Evolutionary conservation across 768 basidiomycete species (phyloP).

Genomic region (Astraeus odoratus): DNA sequence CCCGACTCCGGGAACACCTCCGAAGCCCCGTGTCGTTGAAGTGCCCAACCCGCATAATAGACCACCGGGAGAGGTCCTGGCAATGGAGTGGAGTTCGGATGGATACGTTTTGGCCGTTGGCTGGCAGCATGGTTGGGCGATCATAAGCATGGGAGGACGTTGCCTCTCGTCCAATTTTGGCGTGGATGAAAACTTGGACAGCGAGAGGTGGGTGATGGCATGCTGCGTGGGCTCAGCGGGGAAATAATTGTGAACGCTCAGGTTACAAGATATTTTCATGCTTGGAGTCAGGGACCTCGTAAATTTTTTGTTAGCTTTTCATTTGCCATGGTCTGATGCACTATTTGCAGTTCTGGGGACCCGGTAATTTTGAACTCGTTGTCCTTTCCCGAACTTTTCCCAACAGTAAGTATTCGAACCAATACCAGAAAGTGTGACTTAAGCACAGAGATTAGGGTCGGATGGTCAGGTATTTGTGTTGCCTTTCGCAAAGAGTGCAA

Average conservation of each 20-base stretch:
- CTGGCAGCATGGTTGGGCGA: constrained; percentile 84
- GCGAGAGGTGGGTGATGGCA: constrained; percentile 31
- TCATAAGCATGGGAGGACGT: constrained; percentile 85
- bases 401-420: constrained; percentile 35
- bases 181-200: constrained; percentile 54
- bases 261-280: constrained; percentile 83
- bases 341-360: constrained; percentile 75
- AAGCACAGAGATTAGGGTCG: constrained; percentile 32
- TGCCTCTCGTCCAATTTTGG: constrained; percentile 77
- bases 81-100: constrained; percentile 91
- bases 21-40: constrained; percentile 54
- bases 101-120: constrained; percentile 93
- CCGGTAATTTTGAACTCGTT: constrained; percentile 86
- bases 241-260: constrained; percentile 20
- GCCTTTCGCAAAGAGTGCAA: constrained; percentile 93
- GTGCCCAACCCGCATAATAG: constrained; percentile 57
- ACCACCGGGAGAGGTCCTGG: constrained; percentile 53
- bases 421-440: background rate
- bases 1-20: constrained; percentile 55
- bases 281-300: constrained; percentile 70
- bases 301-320: constrained; percentile 19
- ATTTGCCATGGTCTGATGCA: constrained; percentile 3
- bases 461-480: constrained; percentile 76
- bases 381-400: constrained; percentile 53
- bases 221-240: background rate